Conservation (phyloP, 2,329 filamentous ascomycete genomes). For the Cercospora beticola region DNA sequence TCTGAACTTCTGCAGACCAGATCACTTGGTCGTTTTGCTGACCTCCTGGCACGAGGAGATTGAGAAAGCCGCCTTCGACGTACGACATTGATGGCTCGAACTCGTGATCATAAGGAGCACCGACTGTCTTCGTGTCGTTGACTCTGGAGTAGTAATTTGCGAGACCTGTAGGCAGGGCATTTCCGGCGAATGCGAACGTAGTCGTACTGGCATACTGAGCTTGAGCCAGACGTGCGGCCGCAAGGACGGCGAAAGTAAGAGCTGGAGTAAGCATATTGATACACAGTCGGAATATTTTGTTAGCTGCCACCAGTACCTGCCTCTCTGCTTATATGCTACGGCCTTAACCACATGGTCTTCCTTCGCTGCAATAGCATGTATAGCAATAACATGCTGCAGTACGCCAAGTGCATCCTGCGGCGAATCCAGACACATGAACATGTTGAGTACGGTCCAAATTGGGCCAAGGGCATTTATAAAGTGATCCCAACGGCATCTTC, state of each 20-base stretch:
- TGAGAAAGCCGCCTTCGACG: constrained; percentile 17
- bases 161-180: constrained; percentile 9
- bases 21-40: constrained; percentile 12
- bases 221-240: background rate
- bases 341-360: background rate
- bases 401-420: background rate
- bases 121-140: background rate
- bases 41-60: constrained; percentile 18
- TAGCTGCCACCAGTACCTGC: background rate
- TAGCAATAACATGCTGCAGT: background rate
- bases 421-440: no score
- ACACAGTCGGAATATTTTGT: background rate
- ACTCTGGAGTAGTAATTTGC: background rate
- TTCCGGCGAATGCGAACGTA: constrained; percentile 11
- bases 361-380: background rate
- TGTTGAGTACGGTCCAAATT: background rate
- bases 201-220: constrained; percentile 14
- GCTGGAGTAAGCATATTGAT: background rate
- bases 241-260: background rate
- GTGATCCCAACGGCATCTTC: background rate
- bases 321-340: background rate
- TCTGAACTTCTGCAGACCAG: constrained; percentile 18
- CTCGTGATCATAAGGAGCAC: constrained; percentile 2
- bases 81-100: constrained; percentile 7
- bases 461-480: background rate